Percentiles rank a stretch among this genome's conserved stretches.
These are phyloP conservation scores for Phytophthora podocarpi DNA, from an alignment of 352 stramenopile genomes.

Conservation along the genomic window DNA sequence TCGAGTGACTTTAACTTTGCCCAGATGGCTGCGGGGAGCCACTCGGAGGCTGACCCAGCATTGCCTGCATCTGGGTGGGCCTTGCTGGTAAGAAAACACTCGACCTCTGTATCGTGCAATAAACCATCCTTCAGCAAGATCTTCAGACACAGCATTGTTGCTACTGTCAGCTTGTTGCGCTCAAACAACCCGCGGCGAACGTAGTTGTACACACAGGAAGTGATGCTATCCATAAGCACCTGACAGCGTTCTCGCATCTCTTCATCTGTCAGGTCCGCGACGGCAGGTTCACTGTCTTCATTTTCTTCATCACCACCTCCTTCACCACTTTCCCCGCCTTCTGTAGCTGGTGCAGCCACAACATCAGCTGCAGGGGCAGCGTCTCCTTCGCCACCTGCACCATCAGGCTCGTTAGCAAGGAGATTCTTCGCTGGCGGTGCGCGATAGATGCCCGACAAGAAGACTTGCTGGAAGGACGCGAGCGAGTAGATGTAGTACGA, in stretches of 20 bases:
- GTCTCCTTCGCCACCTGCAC: slow-evolving; percentile 41
- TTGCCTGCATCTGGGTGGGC: slow-evolving; percentile 89
- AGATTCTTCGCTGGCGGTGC: slow-evolving; percentile 66
- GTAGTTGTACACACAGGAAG: slow-evolving; percentile 96
- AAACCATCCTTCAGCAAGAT: slow-evolving; percentile 92
- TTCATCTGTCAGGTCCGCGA: slow-evolving; percentile 87
- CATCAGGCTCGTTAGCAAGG: slow-evolving; percentile 27
- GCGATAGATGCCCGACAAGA: slow-evolving; percentile 94
- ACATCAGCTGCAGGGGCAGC: slow-evolving; percentile 23
- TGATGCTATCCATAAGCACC: slow-evolving; percentile 93
- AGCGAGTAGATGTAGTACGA: slow-evolving; percentile 98
- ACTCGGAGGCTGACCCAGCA: slow-evolving; percentile 93
- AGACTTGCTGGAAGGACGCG: slow-evolving; percentile 95
- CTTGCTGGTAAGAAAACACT: slow-evolving; percentile 91
- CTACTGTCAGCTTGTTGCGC: slow-evolving; percentile 94
- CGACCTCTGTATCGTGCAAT: slow-evolving; percentile 87
- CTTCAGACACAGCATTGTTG: slow-evolving; percentile 94
- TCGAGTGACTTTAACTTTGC: slow-evolving; percentile 94
- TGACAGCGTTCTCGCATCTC: slow-evolving; percentile 85
- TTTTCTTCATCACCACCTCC: slow-evolving; percentile 39
- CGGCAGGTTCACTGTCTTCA: slow-evolving; percentile 23
- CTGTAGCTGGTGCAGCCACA: slow-evolving; percentile 17
- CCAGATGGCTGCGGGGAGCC: slow-evolving; percentile 91
- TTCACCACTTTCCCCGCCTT: slow-evolving; percentile 21
- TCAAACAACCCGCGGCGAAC: slow-evolving; percentile 95